Conservation (phyloP, 768 basidiomycete genomes). For the Suillus fuscotomentosus region DNA sequence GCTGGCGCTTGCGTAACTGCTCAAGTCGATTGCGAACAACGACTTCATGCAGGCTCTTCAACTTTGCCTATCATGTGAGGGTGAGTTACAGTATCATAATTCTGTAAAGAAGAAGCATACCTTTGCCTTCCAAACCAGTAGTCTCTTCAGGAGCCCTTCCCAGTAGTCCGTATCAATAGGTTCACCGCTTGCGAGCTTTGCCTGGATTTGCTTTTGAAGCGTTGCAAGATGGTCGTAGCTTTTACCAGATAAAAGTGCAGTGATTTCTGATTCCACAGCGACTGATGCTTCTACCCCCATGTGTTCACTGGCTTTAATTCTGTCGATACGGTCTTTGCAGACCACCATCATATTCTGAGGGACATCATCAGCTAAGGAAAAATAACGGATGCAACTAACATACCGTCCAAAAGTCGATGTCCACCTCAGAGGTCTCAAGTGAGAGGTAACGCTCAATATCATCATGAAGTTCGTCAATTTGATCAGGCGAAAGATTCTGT, state of each 20-base stretch:
- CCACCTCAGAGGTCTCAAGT: constrained; percentile 79
- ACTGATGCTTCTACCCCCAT: constrained; percentile 69
- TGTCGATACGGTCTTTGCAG: constrained; percentile 86
- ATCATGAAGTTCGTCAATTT: constrained; percentile 91
- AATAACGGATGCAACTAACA: constrained; percentile 19
- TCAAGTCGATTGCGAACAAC: constrained; percentile 96
- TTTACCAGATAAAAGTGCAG: constrained; percentile 79
- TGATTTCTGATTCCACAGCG: constrained; percentile 85
- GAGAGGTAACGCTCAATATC: constrained; percentile 92
- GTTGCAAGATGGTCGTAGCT: constrained; percentile 79
- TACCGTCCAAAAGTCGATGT: constrained; percentile 98
- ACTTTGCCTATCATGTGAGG: constrained; percentile 62
- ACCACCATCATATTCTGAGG: constrained; percentile 94
- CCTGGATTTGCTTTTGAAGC: constrained; percentile 84
- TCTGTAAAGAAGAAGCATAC: constrained; percentile 37
- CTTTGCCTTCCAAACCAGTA: constrained; percentile 97
- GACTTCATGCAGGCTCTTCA: constrained; percentile 91
- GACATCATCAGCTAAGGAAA: constrained; percentile 5
- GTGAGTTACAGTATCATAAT: constrained; percentile 5
- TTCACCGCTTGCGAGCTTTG: constrained; percentile 87
- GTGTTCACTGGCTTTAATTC: constrained; percentile 59
- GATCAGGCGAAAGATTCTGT: constrained; percentile 81
- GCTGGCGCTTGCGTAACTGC: constrained; percentile 91
- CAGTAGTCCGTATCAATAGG: constrained; percentile 98
- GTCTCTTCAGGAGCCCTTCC: constrained; percentile 88